phyloP scores from a whole-genome alignment of 2,329 filamentous ascomycete genomes.

The Ustulina deusta region DNA sequence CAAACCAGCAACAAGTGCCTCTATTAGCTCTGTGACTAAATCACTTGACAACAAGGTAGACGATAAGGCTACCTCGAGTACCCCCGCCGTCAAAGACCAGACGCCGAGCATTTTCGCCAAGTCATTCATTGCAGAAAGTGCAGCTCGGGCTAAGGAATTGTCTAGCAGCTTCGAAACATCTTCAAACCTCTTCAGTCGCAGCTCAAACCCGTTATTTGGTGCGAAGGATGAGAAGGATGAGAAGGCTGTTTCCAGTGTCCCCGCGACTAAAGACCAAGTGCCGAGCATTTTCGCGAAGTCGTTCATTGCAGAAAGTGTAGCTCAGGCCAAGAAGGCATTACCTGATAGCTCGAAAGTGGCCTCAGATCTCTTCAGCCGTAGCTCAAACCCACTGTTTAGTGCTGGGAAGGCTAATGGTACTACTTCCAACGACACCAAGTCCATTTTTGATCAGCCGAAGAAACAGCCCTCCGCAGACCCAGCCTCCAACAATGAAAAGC shows the following conservation, averaged over 20 bases:
- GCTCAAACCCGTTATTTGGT: conserved; percentile 38
- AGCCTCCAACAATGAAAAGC: conserved; percentile 7
- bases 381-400: conserved; percentile 39
- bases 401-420: conserved; percentile 46
- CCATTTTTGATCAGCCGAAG: conserved; percentile 55
- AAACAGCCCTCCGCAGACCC: conserved; percentile 28
- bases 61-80: conserved; percentile 19
- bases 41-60: conserved; percentile 27
- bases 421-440: conserved; percentile 49
- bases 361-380: conserved; percentile 44
- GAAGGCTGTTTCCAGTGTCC: conserved; percentile 10
- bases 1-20: conserved; percentile 11
- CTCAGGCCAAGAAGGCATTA: conserved; percentile 37
- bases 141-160: conserved; percentile 35
- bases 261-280: not conserved
- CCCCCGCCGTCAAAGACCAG: conserved; percentile 9
- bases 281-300: conserved; percentile 39
- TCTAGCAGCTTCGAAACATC: conserved; percentile 39
- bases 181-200: conserved; percentile 43
- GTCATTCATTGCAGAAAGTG: conserved; percentile 34
- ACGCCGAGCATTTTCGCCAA: conserved; percentile 37
- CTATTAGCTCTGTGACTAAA: conserved; percentile 17
- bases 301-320: conserved; percentile 34
- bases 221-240: conserved; percentile 29
- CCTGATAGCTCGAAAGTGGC: conserved; percentile 40